These are phyloP conservation scores for Wilcoxina mikolae DNA, from an alignment of 495 filamentous ascomycete species.

Conservation along the genomic window DNA sequence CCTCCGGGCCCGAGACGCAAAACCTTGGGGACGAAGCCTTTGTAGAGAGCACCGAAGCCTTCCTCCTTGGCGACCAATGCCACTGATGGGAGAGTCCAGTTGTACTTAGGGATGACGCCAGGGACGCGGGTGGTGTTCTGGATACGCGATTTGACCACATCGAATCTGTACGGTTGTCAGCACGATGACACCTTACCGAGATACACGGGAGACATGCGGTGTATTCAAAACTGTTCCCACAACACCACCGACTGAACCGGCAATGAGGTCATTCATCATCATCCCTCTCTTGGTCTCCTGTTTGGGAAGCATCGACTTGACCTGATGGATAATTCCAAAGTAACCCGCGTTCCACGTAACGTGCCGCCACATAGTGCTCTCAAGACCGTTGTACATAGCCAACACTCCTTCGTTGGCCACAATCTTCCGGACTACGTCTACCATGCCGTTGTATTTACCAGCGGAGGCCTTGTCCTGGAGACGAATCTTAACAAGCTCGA, in stretches of 20 bases:
- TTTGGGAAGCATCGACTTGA: constrained; percentile 65
- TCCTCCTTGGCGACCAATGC: constrained; percentile 83
- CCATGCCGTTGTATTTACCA: constrained; percentile 79
- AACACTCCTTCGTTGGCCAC: constrained; percentile 68
- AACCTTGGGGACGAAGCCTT: constrained; percentile 95
- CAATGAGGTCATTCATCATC: constrained; percentile 72
- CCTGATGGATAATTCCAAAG: constrained; percentile 96
- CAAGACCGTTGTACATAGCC: constrained; percentile 89
- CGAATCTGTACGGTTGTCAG: constrained; percentile 39
- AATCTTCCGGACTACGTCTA: constrained; percentile 82
- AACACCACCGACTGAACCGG: constrained; percentile 75
- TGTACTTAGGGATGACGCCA: constrained; percentile 78
- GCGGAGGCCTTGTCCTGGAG: constrained; percentile 92
- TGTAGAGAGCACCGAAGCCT: constrained; percentile 83
- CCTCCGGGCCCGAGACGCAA: constrained; percentile 75
- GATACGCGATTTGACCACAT: constrained; percentile 94
- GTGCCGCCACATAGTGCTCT: constrained; percentile 93
- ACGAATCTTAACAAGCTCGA: constrained; percentile 91
- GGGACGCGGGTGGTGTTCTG: constrained; percentile 76
- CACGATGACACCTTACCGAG: background rate
- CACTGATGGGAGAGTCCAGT: constrained; percentile 86
- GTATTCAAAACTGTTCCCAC: constrained; percentile 91
- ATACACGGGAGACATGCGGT: constrained; percentile 33
- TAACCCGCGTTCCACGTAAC: constrained; percentile 95
- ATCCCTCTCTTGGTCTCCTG: constrained; percentile 63